These are phyloP conservation scores for Ophiostoma triangulosporum DNA, from an alignment of 2,329 filamentous ascomycete species.

Conservation along the genomic window DNA sequence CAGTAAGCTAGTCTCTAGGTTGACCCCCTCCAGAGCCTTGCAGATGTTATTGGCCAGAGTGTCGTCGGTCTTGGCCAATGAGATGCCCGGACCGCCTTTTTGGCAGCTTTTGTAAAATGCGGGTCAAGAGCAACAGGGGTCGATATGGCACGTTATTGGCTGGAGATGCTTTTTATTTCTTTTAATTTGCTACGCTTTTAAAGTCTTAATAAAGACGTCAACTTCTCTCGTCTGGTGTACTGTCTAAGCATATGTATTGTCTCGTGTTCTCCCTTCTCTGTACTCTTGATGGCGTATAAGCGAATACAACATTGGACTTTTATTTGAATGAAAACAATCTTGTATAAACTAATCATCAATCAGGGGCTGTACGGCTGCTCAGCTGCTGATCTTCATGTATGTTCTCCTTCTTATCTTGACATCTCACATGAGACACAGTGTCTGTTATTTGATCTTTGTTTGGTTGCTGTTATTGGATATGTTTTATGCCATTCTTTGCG, in stretches of 20 bases:
- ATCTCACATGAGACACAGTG: neutral
- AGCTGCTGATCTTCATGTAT: neutral
- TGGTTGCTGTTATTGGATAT: neutral
- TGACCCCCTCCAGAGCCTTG: slow-evolving; percentile 1
- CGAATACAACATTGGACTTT: neutral
- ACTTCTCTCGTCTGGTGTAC: neutral
- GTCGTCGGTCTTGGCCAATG: slow-evolving; percentile 6
- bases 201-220: neutral
- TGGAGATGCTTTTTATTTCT: neutral
- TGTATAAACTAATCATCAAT: neutral
- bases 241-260: neutral
- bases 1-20: neutral
- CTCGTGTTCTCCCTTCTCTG: neutral
- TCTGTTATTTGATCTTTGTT: neutral
- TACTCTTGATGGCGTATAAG: neutral
- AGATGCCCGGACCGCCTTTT: neutral
- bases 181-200: slow-evolving; percentile 3
- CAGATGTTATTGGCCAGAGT: slow-evolving; percentile 10
- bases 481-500: too few species aligned
- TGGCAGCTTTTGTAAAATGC: neutral
- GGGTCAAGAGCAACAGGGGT: slow-evolving; percentile 10
- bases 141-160: slow-evolving; percentile 11
- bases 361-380: neutral
- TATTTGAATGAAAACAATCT: too few species aligned
- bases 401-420: neutral